phyloP scores from a whole-genome alignment of 495 filamentous ascomycete species.

The Talaromyces liani region DNA sequence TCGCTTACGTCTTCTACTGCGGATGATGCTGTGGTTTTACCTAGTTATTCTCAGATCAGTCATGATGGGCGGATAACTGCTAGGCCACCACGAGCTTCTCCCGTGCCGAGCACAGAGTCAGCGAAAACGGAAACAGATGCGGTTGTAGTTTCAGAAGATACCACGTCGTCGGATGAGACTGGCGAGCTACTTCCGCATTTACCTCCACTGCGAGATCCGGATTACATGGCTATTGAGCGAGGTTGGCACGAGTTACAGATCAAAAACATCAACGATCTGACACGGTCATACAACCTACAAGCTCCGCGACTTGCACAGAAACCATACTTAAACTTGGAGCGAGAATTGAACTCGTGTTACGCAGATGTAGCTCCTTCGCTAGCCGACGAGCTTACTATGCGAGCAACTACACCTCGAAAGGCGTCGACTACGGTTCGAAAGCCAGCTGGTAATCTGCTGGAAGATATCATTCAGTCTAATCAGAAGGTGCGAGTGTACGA shows the following conservation, averaged over 20 bases:
- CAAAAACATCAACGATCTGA: slow-evolving; percentile 67
- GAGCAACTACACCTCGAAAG: slow-evolving; percentile 47
- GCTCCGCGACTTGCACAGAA: slow-evolving; percentile 89
- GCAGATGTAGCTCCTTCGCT: slow-evolving; percentile 77
- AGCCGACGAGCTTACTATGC: slow-evolving; percentile 59
- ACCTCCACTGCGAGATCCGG: slow-evolving; percentile 34
- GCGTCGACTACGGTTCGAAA: slow-evolving; percentile 10
- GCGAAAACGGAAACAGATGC: slow-evolving; percentile 9
- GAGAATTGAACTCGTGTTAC: slow-evolving; percentile 75
- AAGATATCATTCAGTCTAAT: slow-evolving; percentile 41
- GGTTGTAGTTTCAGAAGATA: not conserved
- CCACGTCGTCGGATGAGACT: not conserved
- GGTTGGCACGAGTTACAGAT: slow-evolving; percentile 76
- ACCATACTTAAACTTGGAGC: slow-evolving; percentile 78
- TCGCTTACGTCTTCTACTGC: slow-evolving; percentile 20
- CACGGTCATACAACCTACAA: slow-evolving; percentile 90
- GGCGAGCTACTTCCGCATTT: slow-evolving; percentile 27
- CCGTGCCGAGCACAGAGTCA: slow-evolving; percentile 10
- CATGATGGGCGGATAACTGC: slow-evolving; percentile 17
- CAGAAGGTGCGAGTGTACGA: slow-evolving; percentile 59
- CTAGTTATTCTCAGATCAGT: slow-evolving; percentile 15
- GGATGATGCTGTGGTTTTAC: slow-evolving; percentile 6
- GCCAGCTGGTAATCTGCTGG: not conserved
- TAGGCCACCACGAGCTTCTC: slow-evolving; percentile 1
- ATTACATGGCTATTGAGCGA: slow-evolving; percentile 57